Conservation (phyloP, 208 protist species). For the Acanthamoeba royreba region DNA sequence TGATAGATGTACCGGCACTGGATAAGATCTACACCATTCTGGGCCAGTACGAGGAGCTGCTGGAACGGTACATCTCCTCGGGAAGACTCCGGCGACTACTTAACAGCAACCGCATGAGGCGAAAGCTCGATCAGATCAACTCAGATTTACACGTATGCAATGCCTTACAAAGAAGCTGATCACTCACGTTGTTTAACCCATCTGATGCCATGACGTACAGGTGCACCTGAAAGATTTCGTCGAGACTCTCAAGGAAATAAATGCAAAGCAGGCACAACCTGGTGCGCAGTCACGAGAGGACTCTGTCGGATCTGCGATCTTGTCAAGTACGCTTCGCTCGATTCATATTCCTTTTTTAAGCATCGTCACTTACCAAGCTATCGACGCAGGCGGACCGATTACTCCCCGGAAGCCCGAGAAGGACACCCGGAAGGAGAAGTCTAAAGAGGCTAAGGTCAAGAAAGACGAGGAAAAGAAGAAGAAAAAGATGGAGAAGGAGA, state of each 20-base stretch:
- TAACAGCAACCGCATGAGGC: background rate
- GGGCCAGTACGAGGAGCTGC: background rate
- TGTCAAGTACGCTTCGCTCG: background rate
- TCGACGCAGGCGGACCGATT: background rate
- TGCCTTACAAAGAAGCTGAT: background rate
- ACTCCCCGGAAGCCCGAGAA: background rate
- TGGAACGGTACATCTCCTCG: background rate
- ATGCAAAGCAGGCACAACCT: background rate
- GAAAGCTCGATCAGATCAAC: background rate
- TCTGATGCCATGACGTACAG: background rate
- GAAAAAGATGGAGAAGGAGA: slow-evolving; percentile 21
- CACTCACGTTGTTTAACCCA: background rate
- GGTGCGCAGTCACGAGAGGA: background rate
- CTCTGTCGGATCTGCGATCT: background rate
- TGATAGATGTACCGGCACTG: background rate
- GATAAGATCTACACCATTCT: background rate
- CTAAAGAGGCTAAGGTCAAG: background rate
- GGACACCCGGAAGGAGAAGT: background rate
- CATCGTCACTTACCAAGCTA: background rate
- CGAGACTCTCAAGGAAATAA: background rate
- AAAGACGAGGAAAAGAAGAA: slow-evolving; percentile 26
- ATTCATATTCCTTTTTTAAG: background rate
- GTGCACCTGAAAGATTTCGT: background rate
- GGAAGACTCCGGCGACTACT: background rate
- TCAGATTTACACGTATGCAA: background rate